Evolutionary conservation across 2,329 filamentous ascomycete species (phyloP), one percentile per base, ranked within the genome.

Genomic region (Aspergillus piperis): DNA sequence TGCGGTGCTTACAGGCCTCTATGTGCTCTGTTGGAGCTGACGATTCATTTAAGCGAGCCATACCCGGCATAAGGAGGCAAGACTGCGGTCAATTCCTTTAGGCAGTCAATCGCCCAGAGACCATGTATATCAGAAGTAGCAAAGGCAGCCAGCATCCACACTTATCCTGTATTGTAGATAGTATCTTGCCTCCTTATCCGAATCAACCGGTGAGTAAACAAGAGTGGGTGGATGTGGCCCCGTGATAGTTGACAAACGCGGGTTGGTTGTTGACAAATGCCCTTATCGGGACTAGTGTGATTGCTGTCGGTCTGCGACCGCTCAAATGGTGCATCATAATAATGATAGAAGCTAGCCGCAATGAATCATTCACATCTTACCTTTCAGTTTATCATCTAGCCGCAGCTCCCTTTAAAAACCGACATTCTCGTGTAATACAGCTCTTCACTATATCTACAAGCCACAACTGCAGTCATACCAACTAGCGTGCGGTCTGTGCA

Each of bases 31-130:
- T 59, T 23, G 77, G 73, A 52, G 76, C 72, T 56, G 79, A 72
- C 51, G 75, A 70, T 60, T 83, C 81, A 67, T 83, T 82, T 44
- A 83, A 68, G 64, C 80, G 77, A 65, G 81, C 81, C 81, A 83
- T 83, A 55, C 57, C 68, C n/a, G n/a, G n/a, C n/a, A 32, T 50
- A 30, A 50, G 25, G 25, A 30, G 44, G 41, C 41, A 23, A 19
- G n/a, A 49, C 44, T 32, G 47, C 47, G 6, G 6, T 11, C 15
- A 10, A 30, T 17, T 44, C n/a, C n/a, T 30, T 3, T 30, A 30
- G 23, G 15, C 47, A 30, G n/a, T 10, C 15, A 32, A 32, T 30
- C 25, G 17, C 47, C 47, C 47, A 19, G 25, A 4, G 25, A 7
- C 10, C n/a, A 36, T 4, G 32, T 30, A 13, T 36, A 36, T 6